Evolutionary conservation across 2,329 filamentous ascomycete species (phyloP), one percentile per base, ranked within the genome.

Genomic region (Alternaria longipes): DNA sequence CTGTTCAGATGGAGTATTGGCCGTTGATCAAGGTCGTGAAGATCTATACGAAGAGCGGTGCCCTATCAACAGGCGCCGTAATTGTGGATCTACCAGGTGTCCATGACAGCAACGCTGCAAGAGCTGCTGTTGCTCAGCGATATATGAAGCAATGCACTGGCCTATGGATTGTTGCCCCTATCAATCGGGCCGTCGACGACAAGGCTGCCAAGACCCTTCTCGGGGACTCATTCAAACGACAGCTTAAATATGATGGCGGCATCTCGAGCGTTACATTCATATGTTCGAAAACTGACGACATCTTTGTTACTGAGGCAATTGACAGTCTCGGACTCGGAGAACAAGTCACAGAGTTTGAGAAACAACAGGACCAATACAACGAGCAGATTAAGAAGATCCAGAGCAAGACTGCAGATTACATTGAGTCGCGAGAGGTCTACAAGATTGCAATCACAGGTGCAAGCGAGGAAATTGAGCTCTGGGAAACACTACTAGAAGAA

Each of bases 261-360:
- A 86, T 86, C 55, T 81, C 78, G 7, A 80, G 78, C 2, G 79
- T 89, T 3, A 88, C 85, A 0, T 89, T 90, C 60, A 85, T 90
- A 14, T 89, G 87, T 68, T 84, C 82, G 16, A 90, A 89, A 69
- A 87, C 86, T 0, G 88, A 90, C 68, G 86, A 89, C 44, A 87
- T 90, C 8, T 83, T 79, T 8, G 74, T 83, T 4, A 80, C 74
- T 0, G 82, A 86, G 56, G 82, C 81, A 5, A 70, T 75, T 4
- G 74, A 80, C 4, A 77, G 73, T 28, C 72, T 83, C 36, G 68
- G 71, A 4, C 69, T 82, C 1, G 73, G 79, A 8, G 74, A 76
- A 12, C 59, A 75, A 42, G 69, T 79, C 2, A 60, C 68, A 12
- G 59, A 65, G 2, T 65, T 77, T 6, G 67, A 71, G 2, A 74